phyloP scores from a whole-genome alignment of 108 stramenopile genomes.

The Discostella stelligeroides region DNA sequence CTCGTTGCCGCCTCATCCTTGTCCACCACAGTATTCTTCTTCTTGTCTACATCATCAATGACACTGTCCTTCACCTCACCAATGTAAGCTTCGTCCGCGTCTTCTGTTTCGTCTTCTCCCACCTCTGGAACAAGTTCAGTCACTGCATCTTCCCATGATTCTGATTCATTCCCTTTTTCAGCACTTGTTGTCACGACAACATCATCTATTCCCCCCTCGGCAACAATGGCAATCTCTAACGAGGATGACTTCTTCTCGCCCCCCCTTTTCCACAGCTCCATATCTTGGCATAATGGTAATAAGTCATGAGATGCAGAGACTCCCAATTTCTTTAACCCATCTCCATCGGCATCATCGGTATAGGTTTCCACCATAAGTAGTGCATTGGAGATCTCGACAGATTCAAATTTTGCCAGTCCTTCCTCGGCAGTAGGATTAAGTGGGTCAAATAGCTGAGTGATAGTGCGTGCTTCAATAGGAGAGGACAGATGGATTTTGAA shows the following conservation, averaged over 20 bases:
- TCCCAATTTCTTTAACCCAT: constrained; percentile 44
- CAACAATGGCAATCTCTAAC: constrained; percentile 61
- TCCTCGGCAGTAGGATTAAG: constrained; percentile 42
- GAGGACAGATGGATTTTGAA: constrained; percentile 75
- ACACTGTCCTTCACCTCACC: not conserved
- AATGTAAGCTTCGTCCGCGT: constrained; percentile 8
- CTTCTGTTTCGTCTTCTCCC: constrained; percentile 15
- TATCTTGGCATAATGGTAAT: constrained; percentile 52
- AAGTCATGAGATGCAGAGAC: constrained; percentile 63
- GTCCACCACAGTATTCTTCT: constrained; percentile 6
- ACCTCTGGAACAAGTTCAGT: constrained; percentile 11
- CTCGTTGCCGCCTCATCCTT: not conserved
- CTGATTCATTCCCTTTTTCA: constrained; percentile 4
- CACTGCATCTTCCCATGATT: constrained; percentile 14
- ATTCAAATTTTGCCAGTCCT: constrained; percentile 50
- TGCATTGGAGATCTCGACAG: constrained; percentile 68
- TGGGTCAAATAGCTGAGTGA: constrained; percentile 58
- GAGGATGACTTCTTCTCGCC: constrained; percentile 46
- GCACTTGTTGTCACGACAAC: constrained; percentile 6
- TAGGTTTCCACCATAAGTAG: constrained; percentile 61
- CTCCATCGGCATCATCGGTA: constrained; percentile 46
- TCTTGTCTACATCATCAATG: not conserved
- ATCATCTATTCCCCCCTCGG: constrained; percentile 21
- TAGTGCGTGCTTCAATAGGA: constrained; percentile 66
- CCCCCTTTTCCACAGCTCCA: constrained; percentile 27